Evolutionary conservation across 2,329 filamentous ascomycete species (phyloP).

Genomic region (Exophiala calicioides): DNA sequence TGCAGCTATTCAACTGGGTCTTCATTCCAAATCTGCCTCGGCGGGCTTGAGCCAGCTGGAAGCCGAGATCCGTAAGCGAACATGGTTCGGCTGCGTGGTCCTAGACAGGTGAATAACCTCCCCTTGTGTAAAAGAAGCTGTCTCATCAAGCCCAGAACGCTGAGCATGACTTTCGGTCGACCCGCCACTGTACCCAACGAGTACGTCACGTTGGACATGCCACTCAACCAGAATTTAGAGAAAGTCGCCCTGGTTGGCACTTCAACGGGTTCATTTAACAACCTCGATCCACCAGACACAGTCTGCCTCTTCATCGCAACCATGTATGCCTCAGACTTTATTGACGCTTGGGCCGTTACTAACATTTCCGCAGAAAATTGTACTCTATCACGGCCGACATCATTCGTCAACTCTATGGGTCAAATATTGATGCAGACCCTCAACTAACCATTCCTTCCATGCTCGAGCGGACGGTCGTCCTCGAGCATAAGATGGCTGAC

Average conservation of each 20-base stretch:
- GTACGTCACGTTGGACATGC: constrained; percentile 21
- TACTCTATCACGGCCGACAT: constrained; percentile 23
- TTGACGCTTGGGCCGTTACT: neutral
- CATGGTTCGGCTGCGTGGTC: constrained; percentile 26
- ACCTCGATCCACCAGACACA: constrained; percentile 22
- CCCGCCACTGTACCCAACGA: constrained; percentile 22
- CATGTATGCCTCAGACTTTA: constrained; percentile 8
- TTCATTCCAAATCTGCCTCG: constrained; percentile 19
- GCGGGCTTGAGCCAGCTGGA: constrained; percentile 13
- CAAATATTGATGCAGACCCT: constrained; percentile 22
- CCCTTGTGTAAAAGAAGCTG: neutral
- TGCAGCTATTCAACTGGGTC: constrained; percentile 22
- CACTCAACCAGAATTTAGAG: constrained; percentile 23
- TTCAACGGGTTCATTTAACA: constrained; percentile 7
- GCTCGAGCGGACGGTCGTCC: constrained; percentile 19
- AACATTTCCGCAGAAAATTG: constrained; percentile 13
- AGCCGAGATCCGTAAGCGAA: constrained; percentile 23
- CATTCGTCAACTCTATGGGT: constrained; percentile 22
- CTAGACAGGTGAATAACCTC: constrained; percentile 18
- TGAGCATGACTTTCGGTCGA: constrained; percentile 26
- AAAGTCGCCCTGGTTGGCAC: constrained; percentile 12
- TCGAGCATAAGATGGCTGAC: constrained; percentile 19
- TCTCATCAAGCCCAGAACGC: constrained; percentile 12
- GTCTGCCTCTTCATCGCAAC: constrained; percentile 25
- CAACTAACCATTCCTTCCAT: constrained; percentile 20